Percentiles rank a stretch among this genome's conserved stretches.
Evolutionary conservation across 2,329 filamentous ascomycete species (phyloP).

Genomic region (Shiraia bambusicola): DNA sequence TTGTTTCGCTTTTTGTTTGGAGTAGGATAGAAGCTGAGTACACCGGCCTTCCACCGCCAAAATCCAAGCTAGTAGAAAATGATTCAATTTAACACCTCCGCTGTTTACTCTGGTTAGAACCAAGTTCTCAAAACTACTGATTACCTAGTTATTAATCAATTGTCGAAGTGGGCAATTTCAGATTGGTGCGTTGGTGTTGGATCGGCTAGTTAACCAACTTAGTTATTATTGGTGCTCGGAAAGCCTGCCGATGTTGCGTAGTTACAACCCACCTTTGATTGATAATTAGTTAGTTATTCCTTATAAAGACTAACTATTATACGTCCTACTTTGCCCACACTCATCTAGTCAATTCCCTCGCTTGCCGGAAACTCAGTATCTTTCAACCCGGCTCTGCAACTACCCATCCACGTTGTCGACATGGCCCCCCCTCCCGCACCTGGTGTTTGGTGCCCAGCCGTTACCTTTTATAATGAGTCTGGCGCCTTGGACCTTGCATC

Average conservation of each 20-base stretch:
- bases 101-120: too few species aligned
- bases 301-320: too few species aligned
- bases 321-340: too few species aligned
- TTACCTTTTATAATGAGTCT: conserved; percentile 49
- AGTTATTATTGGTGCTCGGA: conserved; percentile 14
- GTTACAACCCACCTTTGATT: conserved; percentile 1
- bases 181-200: too few species aligned
- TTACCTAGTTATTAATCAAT: too few species aligned
- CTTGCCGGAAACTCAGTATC: background rate
- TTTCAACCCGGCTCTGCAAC: background rate
- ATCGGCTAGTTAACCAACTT: conserved; percentile 3
- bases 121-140: too few species aligned
- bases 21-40: too few species aligned
- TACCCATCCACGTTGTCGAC: background rate
- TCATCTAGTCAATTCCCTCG: background rate
- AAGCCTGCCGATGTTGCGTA: conserved; percentile 8
- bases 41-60: too few species aligned
- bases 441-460: conserved; percentile 44
- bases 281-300: background rate
- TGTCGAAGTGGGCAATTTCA: too few species aligned
- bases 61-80: too few species aligned
- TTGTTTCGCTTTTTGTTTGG: too few species aligned
- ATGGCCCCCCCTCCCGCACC: conserved; percentile 20
- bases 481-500: conserved; percentile 46
- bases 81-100: too few species aligned